Conservation (phyloP, 352 stramenopile genomes). For the Phytophthora citrophthora region DNA sequence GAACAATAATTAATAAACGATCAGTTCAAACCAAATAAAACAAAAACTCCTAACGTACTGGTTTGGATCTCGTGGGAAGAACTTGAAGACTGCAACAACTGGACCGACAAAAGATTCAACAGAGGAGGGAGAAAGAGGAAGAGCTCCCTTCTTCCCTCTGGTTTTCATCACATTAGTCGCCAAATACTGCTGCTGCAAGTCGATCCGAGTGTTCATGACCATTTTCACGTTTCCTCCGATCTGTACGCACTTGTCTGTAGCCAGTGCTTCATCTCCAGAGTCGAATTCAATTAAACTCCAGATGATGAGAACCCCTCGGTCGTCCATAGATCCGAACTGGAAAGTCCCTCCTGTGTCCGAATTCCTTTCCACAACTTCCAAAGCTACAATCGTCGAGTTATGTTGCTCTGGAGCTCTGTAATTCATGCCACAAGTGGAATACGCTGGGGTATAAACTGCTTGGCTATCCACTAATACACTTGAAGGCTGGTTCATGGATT, state of each 20-base stretch:
- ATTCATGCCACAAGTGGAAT: conserved; percentile 64
- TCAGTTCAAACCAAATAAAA: not conserved
- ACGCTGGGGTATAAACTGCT: conserved; percentile 51
- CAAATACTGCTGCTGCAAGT: conserved; percentile 61
- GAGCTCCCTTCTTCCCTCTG: conserved; percentile 15
- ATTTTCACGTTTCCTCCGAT: conserved; percentile 71
- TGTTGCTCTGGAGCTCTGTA: conserved; percentile 50
- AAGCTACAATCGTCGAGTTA: conserved; percentile 48
- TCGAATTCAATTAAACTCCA: conserved; percentile 77
- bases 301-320: conserved; percentile 69
- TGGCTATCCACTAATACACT: conserved; percentile 29
- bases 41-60: conserved; percentile 35
- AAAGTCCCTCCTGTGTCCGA: conserved; percentile 41
- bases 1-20: not conserved
- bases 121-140: conserved; percentile 14
- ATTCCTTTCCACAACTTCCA: conserved; percentile 44
- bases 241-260: conserved; percentile 65
- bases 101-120: conserved; percentile 38
- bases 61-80: conserved; percentile 62
- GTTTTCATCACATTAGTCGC: conserved; percentile 5
- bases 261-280: conserved; percentile 45
- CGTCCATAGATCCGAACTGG: conserved; percentile 77
- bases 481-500: conserved; percentile 24
- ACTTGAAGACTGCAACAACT: conserved; percentile 53
- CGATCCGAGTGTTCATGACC: conserved; percentile 68